Evolutionary conservation across 2,329 filamentous ascomycete genomes (phyloP), one percentile per base, ranked within the genome.

Genomic region (Pyrenochaeta sp.): DNA sequence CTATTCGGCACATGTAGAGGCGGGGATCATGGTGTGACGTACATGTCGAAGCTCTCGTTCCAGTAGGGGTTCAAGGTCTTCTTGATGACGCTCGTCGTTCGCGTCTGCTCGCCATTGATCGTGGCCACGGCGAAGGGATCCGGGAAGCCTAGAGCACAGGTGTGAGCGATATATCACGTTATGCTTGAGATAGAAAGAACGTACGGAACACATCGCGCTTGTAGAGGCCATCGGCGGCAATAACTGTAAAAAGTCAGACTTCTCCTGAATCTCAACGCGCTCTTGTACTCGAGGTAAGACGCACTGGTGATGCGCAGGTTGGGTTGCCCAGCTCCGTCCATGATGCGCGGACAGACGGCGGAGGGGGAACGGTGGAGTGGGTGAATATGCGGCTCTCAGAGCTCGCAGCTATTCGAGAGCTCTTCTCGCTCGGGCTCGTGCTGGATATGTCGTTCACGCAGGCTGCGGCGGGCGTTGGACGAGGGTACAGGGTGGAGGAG

Each of bases 31-130:
- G 32, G 52, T 25, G 46, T 49, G 53, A 71, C 90, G 72, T 88
- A 98, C 95, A 99, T 90, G 80, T 99, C 95, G 82, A 99, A 99
- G 76, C 89, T 93, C 83, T 99, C 95, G 80, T 99, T 99, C 95
- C 95, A 99, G 79, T 99, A 99, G n/a, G 95, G 95, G 79, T 97
- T 98, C 79, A 99, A 83, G 10, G 95, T 98, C 81, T 95, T 91
- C 82, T 97, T 98, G 79, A 95, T 96, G 68, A 98, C 95, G 37
- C 90, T 90, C 10, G 95, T 99, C n/a, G 95, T 98, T 80, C 93
- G 92, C 57, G 95, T 99, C 83, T 99, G 95, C 81, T 99, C 95
- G 78, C 95, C 95, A 80, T 93, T 94, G 80, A 98, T 89, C 57
- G 95, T 99, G 69, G 93, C 94, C 66, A 99, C 95, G 45, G 95